A percentile compares a stretch with the other conserved stretches of the same genome.
Conservation (phyloP, 169 alveolate genomes). For the Theileria orientalis region DNA sequence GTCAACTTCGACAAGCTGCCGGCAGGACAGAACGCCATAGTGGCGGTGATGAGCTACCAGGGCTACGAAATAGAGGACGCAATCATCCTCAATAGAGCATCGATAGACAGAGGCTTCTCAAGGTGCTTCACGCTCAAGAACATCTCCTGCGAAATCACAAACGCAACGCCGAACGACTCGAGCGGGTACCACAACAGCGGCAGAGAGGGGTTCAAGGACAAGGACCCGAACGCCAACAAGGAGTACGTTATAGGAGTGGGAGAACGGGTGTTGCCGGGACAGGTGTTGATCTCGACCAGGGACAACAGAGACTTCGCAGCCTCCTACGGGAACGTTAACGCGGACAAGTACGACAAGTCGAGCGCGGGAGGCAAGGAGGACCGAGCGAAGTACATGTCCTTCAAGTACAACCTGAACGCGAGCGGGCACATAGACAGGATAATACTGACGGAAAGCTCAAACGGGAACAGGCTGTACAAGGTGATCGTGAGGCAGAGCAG, state of each 20-base stretch:
- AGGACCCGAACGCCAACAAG: neutral
- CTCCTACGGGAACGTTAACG: neutral
- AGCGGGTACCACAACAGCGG: neutral
- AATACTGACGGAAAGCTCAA: constrained; percentile 88
- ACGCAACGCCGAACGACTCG: constrained; percentile 51
- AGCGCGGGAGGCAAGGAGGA: constrained; percentile 19
- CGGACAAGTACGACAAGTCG: neutral
- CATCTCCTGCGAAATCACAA: constrained; percentile 77
- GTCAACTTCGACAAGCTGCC: constrained; percentile 95
- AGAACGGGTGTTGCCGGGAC: constrained; percentile 79
- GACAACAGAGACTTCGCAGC: neutral
- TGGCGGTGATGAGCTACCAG: constrained; percentile 98
- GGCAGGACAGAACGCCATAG: constrained; percentile 99
- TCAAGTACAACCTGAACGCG: constrained; percentile 68
- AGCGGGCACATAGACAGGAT: constrained; percentile 93
- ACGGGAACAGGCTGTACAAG: constrained; percentile 89
- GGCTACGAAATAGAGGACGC: constrained; percentile 99
- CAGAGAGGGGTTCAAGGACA: constrained; percentile 1
- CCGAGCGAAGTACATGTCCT: constrained; percentile 52
- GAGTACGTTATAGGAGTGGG: constrained; percentile 62
- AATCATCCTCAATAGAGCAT: constrained; percentile 93
- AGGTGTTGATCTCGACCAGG: constrained; percentile 68
- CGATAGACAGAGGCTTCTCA: constrained; percentile 99
- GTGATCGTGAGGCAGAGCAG: constrained; percentile 90
- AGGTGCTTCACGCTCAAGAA: constrained; percentile 82